phyloP scores from a whole-genome alignment of 129 eudicot species.

The Pittosporum tobira region DNA sequence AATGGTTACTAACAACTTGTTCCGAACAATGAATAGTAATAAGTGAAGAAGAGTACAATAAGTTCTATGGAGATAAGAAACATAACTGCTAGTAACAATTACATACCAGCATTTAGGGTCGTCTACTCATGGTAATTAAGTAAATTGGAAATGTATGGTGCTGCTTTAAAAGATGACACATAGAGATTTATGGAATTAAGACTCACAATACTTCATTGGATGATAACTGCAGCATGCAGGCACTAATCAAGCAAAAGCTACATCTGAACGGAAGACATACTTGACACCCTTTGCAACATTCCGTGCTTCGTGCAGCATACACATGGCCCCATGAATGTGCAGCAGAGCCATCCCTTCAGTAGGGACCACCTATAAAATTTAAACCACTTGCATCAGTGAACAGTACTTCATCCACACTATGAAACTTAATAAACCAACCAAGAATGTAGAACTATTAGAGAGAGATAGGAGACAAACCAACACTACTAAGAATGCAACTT shows the following conservation, averaged over 20 bases:
- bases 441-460: neutral
- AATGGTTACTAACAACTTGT: too few species aligned
- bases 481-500: too few species aligned
- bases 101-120: neutral
- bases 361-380: slow-evolving; percentile 59
- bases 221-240: neutral
- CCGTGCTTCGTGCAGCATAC: slow-evolving; percentile 94
- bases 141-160: neutral
- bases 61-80: too few species aligned
- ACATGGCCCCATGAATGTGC: slow-evolving; percentile 89
- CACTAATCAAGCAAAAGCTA: slow-evolving; percentile 56
- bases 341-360: slow-evolving; percentile 89
- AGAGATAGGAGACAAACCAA: too few species aligned
- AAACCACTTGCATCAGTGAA: neutral
- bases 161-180: neutral
- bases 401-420: neutral
- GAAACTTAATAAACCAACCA: neutral
- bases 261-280: slow-evolving; percentile 82
- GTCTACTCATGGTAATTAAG: neutral
- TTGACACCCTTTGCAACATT: slow-evolving; percentile 74
- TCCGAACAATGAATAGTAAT: too few species aligned
- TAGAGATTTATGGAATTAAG: neutral
- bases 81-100: neutral
- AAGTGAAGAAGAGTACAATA: too few species aligned
- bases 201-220: neutral